Base-by-base conservation (phyloP, 2,329 filamentous ascomycete genomes). In the Calonectria honghensis region DNA sequence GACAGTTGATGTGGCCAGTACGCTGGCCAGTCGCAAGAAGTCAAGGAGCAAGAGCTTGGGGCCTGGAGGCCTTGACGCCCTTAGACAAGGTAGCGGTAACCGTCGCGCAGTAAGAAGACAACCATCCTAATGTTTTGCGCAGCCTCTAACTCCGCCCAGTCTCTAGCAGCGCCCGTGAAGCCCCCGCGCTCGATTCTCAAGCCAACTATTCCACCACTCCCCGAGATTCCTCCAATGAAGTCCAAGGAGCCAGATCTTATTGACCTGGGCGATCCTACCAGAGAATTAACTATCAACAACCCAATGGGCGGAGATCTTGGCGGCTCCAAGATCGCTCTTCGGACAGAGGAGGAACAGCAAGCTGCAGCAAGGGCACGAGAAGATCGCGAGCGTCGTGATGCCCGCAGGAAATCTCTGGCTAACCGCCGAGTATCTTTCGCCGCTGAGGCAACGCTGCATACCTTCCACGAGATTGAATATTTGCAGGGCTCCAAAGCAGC, bases 361-460 rank as follows among this genome's bases (percentile, higher is more conserved):
- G 91, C 92, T 14, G 92, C 93, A 2, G 92, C 92, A 11, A 89
- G 91, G 74, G 93, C 95, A 80, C 90, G 92, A 31, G 93, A 95
- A 77, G 93, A 94, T 76, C 89, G 90, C 52, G 93, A 96, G 79
- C 91, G 96, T 70, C 91, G 96, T 79, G 97, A 98, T 84, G 96
- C 95, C 57, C 93, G 97, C 76, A 91, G 97, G 79, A 98, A 98
- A 84, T 98, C 96, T 24, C 90, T 98, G 72, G 96, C 96, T 63
- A 98, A 97, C 83, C 93, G 97, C 81, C 93, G 97, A 82, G 97
- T 99, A 41, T 98, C 96, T 0, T 99, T 99, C 85, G 97, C 97
- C 6, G 97, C 97, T 1, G 97, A 99, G 86, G 97, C 97, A 16
- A 99, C 97, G 4, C 89, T 99, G 45, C 97, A 99, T 83, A 99